Base-by-base conservation (phyloP, 2,329 filamentous ascomycete species). In the Alternaria sp. region DNA sequence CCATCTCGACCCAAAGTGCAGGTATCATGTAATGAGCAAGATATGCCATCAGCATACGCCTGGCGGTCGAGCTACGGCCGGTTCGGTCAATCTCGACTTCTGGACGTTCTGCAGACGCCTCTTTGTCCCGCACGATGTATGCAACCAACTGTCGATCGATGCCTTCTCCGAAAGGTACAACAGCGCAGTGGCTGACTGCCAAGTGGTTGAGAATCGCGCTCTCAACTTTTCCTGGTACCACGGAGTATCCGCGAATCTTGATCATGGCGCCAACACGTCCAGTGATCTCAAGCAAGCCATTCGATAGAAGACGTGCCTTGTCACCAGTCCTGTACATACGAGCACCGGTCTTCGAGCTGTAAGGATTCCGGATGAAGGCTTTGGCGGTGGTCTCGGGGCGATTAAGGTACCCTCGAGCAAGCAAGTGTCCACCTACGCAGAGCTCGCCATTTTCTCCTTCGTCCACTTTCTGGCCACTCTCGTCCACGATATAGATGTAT, bases 11-110 rank as follows among this genome's bases (percentile, higher is more conserved):
- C 92, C 92, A 95, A 4, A 94, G 79, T 1, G 90, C 85, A 0
- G 92, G 92, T 58, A 95, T 90, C 92, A 95, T 94, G 79, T 95
- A 95, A 65, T 92, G 91, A 2, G 92, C 92, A 28, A 95, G 84
- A 66, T 89, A 88, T 15, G 86, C 82, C 1, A 89, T 85, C 3
- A 95, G 84, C 15, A 86, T 85, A 59, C 88, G 87, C 50, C 92
- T 86, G 4, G 91, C 88, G 6, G 85, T 85, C 1, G 91, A 88
- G 69, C 91, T 93, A 78, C 92, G 90, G 6, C 90, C 91, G 26
- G 88, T 86, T 60, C 90, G 87, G 63, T 93, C 89, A 50, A 94
- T 87, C 50, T 90, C 86, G 3, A 92, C 83, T 5, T 82, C 79
- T 0, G 89, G 87, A 21, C 90, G 88, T 46, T 87, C 84, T 44